A percentile compares a stretch with the other conserved stretches of the same genome.
These are phyloP conservation scores for Ogataea ramenticola DNA, from an alignment of 805 yeast genomes.

Conservation along the genomic window DNA sequence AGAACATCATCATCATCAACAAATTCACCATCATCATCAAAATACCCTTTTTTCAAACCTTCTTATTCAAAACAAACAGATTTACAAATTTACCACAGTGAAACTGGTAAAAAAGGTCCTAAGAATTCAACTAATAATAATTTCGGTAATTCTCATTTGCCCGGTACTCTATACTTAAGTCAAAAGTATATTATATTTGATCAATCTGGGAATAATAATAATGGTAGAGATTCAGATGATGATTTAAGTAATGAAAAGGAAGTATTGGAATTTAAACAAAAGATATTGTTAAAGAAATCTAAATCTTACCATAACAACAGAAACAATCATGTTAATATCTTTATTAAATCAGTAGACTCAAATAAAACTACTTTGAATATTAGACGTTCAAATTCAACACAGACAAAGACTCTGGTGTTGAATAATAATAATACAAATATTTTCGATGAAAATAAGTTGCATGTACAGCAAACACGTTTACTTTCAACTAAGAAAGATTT, in stretches of 20 bases:
- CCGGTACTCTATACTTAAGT: slow-evolving; percentile 8
- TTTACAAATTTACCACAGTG: slow-evolving; percentile 20
- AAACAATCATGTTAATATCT: slow-evolving; percentile 24
- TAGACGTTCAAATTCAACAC: slow-evolving; percentile 23
- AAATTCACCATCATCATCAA: slow-evolving; percentile 1
- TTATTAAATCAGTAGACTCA: slow-evolving; percentile 12
- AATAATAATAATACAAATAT: no score
- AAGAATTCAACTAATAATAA: slow-evolving; percentile 13
- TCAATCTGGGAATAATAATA: slow-evolving; percentile 9
- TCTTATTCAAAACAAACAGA: slow-evolving; percentile 24
- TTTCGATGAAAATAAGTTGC: no score
- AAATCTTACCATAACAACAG: slow-evolving; percentile 20
- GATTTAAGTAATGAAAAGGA: slow-evolving; percentile 6
- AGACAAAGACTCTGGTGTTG: slow-evolving; percentile 19
- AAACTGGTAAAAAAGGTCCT: slow-evolving; percentile 15
- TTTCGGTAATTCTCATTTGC: slow-evolving; percentile 7
- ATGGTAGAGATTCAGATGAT: slow-evolving; percentile 7
- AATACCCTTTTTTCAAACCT: slow-evolving; percentile 29
- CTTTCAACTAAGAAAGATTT: slow-evolving; percentile 5
- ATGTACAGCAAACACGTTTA: slow-evolving; percentile 4
- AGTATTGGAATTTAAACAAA: no score
- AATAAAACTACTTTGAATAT: slow-evolving; percentile 17
- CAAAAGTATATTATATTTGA: slow-evolving; percentile 24
- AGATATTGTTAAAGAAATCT: slow-evolving; percentile 8
- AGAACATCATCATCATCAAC: slow-evolving; percentile 8